phyloP scores from a whole-genome alignment of 306 rosid genomes.

The Rubus idaeus region DNA sequence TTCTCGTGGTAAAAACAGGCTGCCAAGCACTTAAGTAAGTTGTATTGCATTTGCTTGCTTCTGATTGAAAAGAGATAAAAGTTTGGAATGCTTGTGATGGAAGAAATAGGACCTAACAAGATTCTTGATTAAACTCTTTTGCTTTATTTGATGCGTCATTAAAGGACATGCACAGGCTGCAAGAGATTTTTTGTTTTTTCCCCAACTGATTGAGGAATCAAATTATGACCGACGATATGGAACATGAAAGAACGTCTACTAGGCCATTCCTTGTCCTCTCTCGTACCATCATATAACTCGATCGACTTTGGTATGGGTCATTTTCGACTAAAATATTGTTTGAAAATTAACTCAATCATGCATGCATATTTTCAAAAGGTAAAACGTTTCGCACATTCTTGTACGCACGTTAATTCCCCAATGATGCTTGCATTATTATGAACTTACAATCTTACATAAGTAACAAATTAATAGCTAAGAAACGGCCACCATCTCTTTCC shows the following conservation, averaged over 20 bases:
- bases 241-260: constrained; percentile 35
- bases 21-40: no score
- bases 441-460: no score
- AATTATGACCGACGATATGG: constrained; percentile 20
- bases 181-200: constrained; percentile 51
- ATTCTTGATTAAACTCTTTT: constrained; percentile 58
- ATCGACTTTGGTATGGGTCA: no score
- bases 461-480: no score
- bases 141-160: constrained; percentile 82
- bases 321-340: no score
- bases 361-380: no score
- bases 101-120: constrained; percentile 47
- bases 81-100: constrained; percentile 27
- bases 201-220: constrained; percentile 35
- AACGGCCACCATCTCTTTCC: no score
- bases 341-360: no score
- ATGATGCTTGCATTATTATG: no score
- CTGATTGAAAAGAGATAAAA: not conserved
- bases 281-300: not conserved
- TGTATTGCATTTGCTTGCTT: not conserved
- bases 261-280: constrained; percentile 55
- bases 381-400: no score
- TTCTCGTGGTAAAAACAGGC: no score
- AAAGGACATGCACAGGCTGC: constrained; percentile 47
- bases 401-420: no score